Percentiles rank a stretch among this genome's conserved stretches.
Conservation (phyloP, 768 basidiomycete genomes). For the Candolleomyces eurysporus region DNA sequence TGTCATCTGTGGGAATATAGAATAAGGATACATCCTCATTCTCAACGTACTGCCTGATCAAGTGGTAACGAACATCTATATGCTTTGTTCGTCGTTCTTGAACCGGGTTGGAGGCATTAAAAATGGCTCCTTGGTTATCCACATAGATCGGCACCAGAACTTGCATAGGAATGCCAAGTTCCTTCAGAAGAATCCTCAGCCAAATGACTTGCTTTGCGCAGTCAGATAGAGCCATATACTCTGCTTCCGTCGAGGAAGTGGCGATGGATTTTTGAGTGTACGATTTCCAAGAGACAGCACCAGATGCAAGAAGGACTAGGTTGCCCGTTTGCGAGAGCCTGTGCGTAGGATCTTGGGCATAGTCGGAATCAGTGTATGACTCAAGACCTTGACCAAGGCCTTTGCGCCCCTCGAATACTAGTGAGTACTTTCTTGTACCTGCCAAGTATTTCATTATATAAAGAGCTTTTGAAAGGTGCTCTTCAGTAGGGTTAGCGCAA, state of each 20-base stretch:
- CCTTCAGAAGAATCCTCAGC: conserved; percentile 3
- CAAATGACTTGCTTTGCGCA: conserved; percentile 12
- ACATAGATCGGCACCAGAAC: not conserved
- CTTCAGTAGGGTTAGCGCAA: conserved; percentile 7
- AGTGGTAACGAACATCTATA: conserved; percentile 27
- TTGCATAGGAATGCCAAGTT: not conserved
- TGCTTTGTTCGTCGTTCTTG: conserved; percentile 23
- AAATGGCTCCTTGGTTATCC: conserved; percentile 14
- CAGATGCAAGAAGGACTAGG: conserved; percentile 14
- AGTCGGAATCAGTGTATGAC: conserved; percentile 8
- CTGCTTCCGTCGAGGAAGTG: conserved; percentile 21
- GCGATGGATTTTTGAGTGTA: conserved; percentile 16
- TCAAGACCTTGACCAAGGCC: not conserved
- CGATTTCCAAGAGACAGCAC: conserved; percentile 16
- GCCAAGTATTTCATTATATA: conserved; percentile 6
- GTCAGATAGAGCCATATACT: conserved; percentile 21
- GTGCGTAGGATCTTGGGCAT: conserved; percentile 10
- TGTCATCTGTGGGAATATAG: conserved; percentile 25
- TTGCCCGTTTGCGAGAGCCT: conserved; percentile 22
- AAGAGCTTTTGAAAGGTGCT: not conserved
- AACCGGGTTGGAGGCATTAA: conserved; percentile 10
- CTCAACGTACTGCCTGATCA: conserved; percentile 20
- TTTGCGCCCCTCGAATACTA: conserved; percentile 4
- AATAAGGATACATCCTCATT: conserved; percentile 14
- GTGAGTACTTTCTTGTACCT: conserved; percentile 1